Conservation (phyloP, 23 red algal species). For the Pyropia yezoensis region DNA sequence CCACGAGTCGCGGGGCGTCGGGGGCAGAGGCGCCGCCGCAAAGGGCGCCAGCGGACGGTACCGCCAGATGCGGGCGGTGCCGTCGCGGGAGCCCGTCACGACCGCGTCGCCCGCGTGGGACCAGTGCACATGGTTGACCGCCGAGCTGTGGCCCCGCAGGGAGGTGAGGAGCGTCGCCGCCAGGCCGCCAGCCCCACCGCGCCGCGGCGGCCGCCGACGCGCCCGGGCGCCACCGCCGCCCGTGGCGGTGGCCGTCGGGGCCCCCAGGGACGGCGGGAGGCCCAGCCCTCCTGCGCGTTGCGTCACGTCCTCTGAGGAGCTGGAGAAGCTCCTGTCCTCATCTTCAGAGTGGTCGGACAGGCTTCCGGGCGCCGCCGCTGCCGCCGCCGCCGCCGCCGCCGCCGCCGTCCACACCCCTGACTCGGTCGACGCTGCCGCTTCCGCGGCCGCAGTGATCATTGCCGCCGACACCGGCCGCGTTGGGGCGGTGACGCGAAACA, state of each 20-base stretch:
- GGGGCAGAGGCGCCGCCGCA: neutral
- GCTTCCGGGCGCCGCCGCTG: no score
- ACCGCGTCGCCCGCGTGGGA: conserved; percentile 51
- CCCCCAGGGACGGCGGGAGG: conserved; percentile 7
- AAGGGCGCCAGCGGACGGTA: neutral
- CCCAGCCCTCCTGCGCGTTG: no score
- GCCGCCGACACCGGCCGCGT: neutral
- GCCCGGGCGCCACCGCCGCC: neutral
- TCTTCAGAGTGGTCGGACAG: no score
- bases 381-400: no score
- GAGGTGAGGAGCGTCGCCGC: conserved; percentile 24
- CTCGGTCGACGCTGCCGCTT: conserved; percentile 1
- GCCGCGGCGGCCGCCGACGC: neutral
- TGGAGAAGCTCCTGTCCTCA: no score
- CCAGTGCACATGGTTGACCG: conserved; percentile 58
- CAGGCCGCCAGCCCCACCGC: no score
- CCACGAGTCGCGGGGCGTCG: conserved; percentile 46
- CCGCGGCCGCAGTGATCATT: neutral
- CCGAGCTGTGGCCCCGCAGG: conserved; percentile 47
- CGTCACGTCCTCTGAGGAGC: no score
- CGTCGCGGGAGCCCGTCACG: conserved; percentile 58
- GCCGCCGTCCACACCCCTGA: neutral
- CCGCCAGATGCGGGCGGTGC: conserved; percentile 73
- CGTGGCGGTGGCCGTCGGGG: no score
- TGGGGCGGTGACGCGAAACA: conserved; percentile 39